phyloP scores from a whole-genome alignment of 495 filamentous ascomycete species.

The Neurospora terricola region DNA sequence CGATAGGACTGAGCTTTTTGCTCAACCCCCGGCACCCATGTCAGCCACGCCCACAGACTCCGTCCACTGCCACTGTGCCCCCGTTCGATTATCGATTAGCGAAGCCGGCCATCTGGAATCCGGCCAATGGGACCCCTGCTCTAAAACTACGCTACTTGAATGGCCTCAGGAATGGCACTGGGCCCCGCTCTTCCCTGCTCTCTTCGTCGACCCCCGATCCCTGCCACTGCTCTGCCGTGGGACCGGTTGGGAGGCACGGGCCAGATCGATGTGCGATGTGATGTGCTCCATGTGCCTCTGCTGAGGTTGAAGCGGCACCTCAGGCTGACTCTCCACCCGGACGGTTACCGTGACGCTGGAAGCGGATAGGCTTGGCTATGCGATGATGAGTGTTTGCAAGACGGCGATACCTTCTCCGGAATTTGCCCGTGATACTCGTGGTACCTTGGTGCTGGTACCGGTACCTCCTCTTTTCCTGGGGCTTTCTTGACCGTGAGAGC shows the following conservation, averaged over 20 bases:
- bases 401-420: not conserved
- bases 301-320: not conserved
- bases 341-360: not conserved
- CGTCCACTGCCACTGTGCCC: slow-evolving; percentile 13
- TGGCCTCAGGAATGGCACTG: not conserved
- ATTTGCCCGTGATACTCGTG: not conserved
- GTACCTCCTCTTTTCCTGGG: not conserved
- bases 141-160: not conserved
- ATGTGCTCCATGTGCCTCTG: not conserved
- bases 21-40: not conserved
- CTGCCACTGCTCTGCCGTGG: slow-evolving; percentile 7
- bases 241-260: slow-evolving; percentile 7
- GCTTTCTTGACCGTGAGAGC: not conserved
- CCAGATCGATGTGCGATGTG: not conserved
- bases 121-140: slow-evolving; percentile 1
- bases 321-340: not conserved
- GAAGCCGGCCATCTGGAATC: not conserved
- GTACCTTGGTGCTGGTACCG: not conserved
- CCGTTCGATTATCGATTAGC: slow-evolving; percentile 28
- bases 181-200: not conserved
- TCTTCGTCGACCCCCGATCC: not conserved
- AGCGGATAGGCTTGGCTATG: not conserved
- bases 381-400: not conserved
- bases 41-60: slow-evolving; percentile 3
- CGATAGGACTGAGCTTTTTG: not conserved